Evolutionary conservation across 202 grass and related monocot species (phyloP), one percentile per base, ranked within the genome.

Genomic region (Hordeum pubiflorum): DNA sequence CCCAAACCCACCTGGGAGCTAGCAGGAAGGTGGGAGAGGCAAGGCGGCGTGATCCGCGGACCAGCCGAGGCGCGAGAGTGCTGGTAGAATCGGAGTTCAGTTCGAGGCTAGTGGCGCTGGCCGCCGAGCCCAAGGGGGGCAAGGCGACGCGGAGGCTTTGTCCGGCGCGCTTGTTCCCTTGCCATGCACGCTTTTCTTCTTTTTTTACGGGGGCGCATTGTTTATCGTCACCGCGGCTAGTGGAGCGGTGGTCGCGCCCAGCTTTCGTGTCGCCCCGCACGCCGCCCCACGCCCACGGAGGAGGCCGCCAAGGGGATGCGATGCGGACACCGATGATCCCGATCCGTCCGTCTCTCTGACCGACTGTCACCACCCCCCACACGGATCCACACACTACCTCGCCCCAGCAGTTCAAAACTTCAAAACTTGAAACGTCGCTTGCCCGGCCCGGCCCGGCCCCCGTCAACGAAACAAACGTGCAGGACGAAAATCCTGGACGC

Each of bases 171-270:
- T 69, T 69, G 81, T 69, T 79, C 52, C 22, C 40, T 43, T 75
- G 11, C 61, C 14, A 61, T 39, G 60, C 69, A 61, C 52, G 60
- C 69, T 74, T 79, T 48, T 74, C 15, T 36, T 44, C 29, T 83
- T 21, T 72, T 83, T 34, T 72, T 3, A 13, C 5, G 2, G 13
- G 41, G 12, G 9, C 5, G 3, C 67, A 27, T 87, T 84, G 61
- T 88, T 83, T 88, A 83, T 46, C 26, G 63, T 50, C 33, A 8
- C 81, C 81, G 39, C 72, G 37, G 75, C 37, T 68, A 41, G 75
- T 68, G 86, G 71, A 46, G 38, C 24, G 48, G 21, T 29, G 78
- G 63, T 36, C 29, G 38, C 69, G 24, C 43, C 69, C 80, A 79
- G 76, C 81, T 56, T 61, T 79, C 75, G 27, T 73, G 69, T 79